Evolutionary conservation across 2,329 filamentous ascomycete species (phyloP).

Genomic region (Colletotrichum brevisporum): DNA sequence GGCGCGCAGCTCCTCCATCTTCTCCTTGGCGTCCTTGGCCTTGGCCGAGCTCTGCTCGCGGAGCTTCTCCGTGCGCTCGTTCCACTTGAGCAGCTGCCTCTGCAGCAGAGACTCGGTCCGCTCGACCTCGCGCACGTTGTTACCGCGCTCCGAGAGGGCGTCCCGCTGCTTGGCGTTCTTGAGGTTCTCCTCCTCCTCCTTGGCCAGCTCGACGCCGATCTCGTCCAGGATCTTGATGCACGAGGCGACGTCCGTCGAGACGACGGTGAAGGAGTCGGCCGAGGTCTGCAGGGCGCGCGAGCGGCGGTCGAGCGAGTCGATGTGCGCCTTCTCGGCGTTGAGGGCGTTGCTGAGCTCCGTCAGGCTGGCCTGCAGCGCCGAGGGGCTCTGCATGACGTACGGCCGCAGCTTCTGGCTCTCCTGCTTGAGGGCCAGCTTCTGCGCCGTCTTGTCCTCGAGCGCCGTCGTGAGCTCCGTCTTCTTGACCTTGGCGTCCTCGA

Average conservation of each 20-base stretch:
- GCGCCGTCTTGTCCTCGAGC: constrained; percentile 79
- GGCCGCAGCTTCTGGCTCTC: constrained; percentile 92
- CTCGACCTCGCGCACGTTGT: constrained; percentile 93
- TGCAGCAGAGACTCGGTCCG: constrained; percentile 86
- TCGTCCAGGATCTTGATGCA: constrained; percentile 93
- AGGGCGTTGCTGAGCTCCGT: constrained; percentile 86
- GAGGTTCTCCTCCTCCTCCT: constrained; percentile 91
- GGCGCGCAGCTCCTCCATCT: constrained; percentile 89
- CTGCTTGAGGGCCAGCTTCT: constrained; percentile 79
- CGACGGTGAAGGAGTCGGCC: constrained; percentile 88
- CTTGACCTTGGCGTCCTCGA: constrained; percentile 86
- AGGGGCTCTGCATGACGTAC: constrained; percentile 91
- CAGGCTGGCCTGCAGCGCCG: constrained; percentile 84
- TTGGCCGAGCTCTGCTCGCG: constrained; percentile 86
- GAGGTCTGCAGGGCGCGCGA: constrained; percentile 93
- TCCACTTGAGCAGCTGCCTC: constrained; percentile 87
- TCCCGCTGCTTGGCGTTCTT: constrained; percentile 87
- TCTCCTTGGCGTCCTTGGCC: constrained; percentile 83
- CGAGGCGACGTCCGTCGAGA: constrained; percentile 86
- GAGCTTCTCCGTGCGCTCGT: constrained; percentile 87
- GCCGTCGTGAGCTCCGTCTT: constrained; percentile 81
- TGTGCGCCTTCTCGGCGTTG: constrained; percentile 83
- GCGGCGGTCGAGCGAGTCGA: constrained; percentile 88
- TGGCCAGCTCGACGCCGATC: constrained; percentile 84
- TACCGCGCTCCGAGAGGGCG: constrained; percentile 87